These are phyloP conservation scores for Zygnema circumcarinatum DNA, from an alignment of 139 green algal genomes.

Conservation along the genomic window DNA sequence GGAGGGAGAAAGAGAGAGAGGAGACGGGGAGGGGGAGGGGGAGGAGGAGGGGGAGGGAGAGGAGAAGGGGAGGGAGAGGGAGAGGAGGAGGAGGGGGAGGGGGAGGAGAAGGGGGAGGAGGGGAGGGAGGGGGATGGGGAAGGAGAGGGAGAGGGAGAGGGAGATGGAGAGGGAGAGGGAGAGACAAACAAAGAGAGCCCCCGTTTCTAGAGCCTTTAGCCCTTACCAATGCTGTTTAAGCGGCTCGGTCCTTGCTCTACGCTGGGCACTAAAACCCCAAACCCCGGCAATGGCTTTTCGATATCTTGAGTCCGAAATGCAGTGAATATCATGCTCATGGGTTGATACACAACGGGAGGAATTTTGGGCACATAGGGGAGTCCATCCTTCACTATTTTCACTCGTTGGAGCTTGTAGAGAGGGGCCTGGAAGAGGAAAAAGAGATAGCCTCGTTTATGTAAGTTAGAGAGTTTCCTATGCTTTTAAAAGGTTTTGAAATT, in stretches of 20 bases:
- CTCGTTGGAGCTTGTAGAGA: constrained; percentile 31
- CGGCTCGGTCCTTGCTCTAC: constrained; percentile 41
- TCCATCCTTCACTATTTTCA: constrained; percentile 30
- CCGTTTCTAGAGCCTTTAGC: too few species aligned
- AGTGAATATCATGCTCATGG: constrained; percentile 48
- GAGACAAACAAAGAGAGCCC: too few species aligned
- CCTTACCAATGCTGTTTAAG: constrained; percentile 23
- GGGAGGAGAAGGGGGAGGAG: too few species aligned
- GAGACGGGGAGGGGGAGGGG: not conserved
- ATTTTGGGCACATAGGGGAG: not conserved
- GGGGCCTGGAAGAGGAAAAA: constrained; percentile 30
- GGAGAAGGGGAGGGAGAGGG: not conserved
- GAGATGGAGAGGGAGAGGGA: too few species aligned
- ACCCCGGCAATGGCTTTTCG: constrained; percentile 36
- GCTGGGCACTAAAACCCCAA: constrained; percentile 54
- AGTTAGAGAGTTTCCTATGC: too few species aligned
- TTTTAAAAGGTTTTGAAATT: too few species aligned
- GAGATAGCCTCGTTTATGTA: too few species aligned
- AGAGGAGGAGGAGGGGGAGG: too few species aligned
- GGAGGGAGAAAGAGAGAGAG: not conserved
- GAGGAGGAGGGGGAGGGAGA: not conserved
- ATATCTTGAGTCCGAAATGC: constrained; percentile 50
- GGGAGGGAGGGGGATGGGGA: too few species aligned
- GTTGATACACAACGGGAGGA: constrained; percentile 44
- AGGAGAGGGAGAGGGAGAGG: too few species aligned